Evolutionary conservation across 306 rosid genomes (phyloP), one percentile per base, ranked within the genome.

Genomic region (Glycyrrhiza uralensis): DNA sequence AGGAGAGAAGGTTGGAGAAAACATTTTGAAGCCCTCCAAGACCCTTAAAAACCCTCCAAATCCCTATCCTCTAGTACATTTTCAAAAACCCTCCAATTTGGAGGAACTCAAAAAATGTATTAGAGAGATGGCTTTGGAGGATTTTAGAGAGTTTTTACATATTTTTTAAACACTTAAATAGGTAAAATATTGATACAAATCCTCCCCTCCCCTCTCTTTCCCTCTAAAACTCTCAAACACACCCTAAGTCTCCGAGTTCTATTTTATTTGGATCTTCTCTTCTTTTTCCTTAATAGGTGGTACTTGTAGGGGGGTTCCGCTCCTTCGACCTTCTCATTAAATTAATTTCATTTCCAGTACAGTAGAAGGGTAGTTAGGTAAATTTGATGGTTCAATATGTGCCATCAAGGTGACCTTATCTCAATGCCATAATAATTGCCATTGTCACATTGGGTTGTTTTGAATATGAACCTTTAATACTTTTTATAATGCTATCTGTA

Each of bases 231-330:
- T n/a, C n/a, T n/a, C n/a, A n/a, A n/a, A n/a, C n/a, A n/a, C n/a
- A n/a, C n/a, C 52, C 33, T 49, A 62, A 54, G 15, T 42, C 20
- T 20, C 50, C 19, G 7, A 7, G 14, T 2, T 18, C 33, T 63
- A 63, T 79, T 73, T 46, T 44, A 3, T 44, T 78, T 71, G 33
- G 19, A 52, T 32, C 62, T 72, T 45, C 74, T 44, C 33, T 55
- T 44, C 56, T 56, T 47, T 55, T 72, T 35, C 46, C 64, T 59
- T 76, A 74, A 39, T 73, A 20, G 13, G 7, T 57, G 2, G 18
- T 56, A 23, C 71, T 54, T 46, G 13, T 38, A 28, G 12, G 62
- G 44, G 54, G 33, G 4, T 32, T 70, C 41, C 14, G 8, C 44
- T 51, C 19, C 67, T 51, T 70, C 23, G 57, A 68, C 42, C n/a